Evolutionary conservation across 345 rosid species (phyloP), one percentile per base, ranked within the genome.

Genomic region (Corymbia maculata): DNA sequence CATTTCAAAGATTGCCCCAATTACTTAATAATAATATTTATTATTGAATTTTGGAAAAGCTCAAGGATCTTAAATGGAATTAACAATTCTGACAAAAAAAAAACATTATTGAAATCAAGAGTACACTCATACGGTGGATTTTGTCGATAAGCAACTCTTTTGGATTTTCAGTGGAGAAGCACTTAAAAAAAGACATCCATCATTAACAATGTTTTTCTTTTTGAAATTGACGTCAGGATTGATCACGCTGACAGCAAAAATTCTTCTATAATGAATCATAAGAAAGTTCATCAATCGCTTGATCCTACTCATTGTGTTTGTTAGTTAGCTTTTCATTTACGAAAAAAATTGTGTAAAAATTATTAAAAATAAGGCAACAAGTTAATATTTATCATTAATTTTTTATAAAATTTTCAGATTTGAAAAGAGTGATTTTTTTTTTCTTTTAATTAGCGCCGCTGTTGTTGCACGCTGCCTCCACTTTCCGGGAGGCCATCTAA

Each of bases 401-500:
- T 59, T 59, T 59, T 1, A 0, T 59, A 26, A 59, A 59, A 59
- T 59, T 10, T 59, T 59, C 14, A 26, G 51, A 49, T 49, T 49
- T 49, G 14, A 26, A 51, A 26, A 57, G 24, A 26, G 4, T 10
- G 24, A 22, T 24, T 24, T 10, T 26, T 59, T 59, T 3, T 59
- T 59, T 59, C 66, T 59, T 13, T 26, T 59, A 59, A 9, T 0
- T 28, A 26, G 24, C 7, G 66, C 30, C 30, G 66, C 66, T 14
- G 66, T 26, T 59, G 66, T 28, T 26, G 66, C 30, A 26, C 14
- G 66, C 66, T 0, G 30, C 66, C 30, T 59, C 30, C 66, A 59
- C 66, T 59, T 59, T 59, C 66, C 51, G 51, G n/a, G 94, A 90
- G 68, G 95, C 95, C 95, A 97, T 96, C 95, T 95, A 95, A 85